Conservation (phyloP, 768 basidiomycete genomes). For the Holtermannia corniformis region DNA sequence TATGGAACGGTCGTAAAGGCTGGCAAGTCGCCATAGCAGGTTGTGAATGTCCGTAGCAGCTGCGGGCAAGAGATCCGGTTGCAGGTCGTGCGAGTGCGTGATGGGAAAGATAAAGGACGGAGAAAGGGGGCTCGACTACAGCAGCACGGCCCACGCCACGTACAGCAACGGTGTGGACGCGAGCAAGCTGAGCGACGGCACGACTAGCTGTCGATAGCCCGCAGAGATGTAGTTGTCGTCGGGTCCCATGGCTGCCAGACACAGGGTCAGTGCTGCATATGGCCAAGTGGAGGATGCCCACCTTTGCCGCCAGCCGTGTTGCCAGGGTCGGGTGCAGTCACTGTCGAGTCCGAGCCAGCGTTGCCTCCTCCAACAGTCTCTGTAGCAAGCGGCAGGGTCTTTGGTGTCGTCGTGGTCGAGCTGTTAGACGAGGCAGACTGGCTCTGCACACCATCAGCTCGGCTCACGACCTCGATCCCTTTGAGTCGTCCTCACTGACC, state of each 20-base stretch:
- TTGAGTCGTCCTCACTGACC: background rate
- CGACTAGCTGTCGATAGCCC: background rate
- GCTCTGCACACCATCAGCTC: background rate
- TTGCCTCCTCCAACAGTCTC: slow-evolving; percentile 6
- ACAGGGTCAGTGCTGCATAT: background rate
- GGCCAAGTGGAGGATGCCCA: background rate
- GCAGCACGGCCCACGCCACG: background rate
- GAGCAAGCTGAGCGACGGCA: background rate
- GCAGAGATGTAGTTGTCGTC: background rate
- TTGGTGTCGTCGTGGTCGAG: slow-evolving; percentile 1
- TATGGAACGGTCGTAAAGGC: too few species aligned
- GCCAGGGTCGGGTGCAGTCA: slow-evolving; percentile 11
- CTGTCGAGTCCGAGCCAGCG: slow-evolving; percentile 6
- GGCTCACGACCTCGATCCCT: background rate
- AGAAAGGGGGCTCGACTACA: too few species aligned
- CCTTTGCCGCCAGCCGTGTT: background rate
- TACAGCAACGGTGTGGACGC: background rate
- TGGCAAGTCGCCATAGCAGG: too few species aligned
- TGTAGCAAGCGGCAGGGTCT: slow-evolving; percentile 1
- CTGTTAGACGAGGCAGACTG: background rate
- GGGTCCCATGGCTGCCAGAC: background rate
- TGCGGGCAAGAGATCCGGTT: too few species aligned
- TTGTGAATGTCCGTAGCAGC: too few species aligned
- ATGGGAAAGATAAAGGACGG: too few species aligned
- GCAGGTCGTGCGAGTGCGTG: too few species aligned